phyloP scores from a whole-genome alignment of 1,284 basidiomycete genomes.

The Ceratobasidium sp. region DNA sequence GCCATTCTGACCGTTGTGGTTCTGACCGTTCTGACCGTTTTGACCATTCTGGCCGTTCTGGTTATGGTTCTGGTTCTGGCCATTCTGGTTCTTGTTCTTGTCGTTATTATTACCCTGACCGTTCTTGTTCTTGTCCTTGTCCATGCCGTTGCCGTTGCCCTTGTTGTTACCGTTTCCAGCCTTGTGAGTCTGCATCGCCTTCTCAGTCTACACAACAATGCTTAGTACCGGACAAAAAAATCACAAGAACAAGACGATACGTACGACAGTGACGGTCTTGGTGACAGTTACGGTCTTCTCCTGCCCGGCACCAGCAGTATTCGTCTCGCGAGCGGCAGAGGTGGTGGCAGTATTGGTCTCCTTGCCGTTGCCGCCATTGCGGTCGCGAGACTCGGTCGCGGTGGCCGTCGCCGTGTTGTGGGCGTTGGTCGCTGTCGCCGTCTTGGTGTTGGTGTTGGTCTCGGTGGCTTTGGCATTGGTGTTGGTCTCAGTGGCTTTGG shows the following conservation, averaged over 20 bases:
- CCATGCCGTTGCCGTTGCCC: conserved; percentile 14
- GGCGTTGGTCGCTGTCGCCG: neutral
- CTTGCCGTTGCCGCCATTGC: neutral
- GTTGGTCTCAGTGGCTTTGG: neutral
- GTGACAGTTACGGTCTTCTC: conserved; percentile 24
- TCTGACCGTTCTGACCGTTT: neutral
- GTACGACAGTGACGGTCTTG: conserved; percentile 32
- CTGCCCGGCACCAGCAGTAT: neutral
- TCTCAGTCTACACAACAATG: conserved; percentile 9
- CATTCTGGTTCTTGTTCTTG: neutral
- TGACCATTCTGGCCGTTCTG: neutral
- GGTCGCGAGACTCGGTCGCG: neutral
- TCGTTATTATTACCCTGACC: conserved; percentile 6
- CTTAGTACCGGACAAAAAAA: neutral
- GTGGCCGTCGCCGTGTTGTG: conserved; percentile 1
- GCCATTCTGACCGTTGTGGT: neutral
- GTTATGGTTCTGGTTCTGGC: neutral
- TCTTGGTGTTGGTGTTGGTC: neutral
- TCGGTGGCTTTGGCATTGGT: neutral
- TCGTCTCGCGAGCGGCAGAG: neutral
- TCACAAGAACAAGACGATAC: neutral
- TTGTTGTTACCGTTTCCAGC: conserved; percentile 8
- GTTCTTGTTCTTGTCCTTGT: neutral
- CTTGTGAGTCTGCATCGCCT: neutral
- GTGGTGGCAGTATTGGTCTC: neutral